Base-by-base conservation (phyloP, 2,329 filamentous ascomycete genomes). In the Helotiales sp. region DNA sequence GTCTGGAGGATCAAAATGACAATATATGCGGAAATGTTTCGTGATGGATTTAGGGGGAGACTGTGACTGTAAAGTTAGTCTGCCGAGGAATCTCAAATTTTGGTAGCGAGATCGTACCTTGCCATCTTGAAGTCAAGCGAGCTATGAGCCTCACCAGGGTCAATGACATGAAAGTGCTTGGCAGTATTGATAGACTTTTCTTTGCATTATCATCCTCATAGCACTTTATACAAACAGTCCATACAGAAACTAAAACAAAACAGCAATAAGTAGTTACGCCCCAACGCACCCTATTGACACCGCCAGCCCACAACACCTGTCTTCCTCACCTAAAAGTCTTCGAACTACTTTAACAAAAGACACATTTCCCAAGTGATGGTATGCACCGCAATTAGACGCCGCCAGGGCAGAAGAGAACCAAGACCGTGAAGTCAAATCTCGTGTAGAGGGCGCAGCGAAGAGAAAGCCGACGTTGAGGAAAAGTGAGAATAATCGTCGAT, bases 351-450 rank as follows among this genome's bases (percentile, higher is more conserved):
- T 13, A 48, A 61, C 55, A 61, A 46, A 49, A 49, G 40, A 57
- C 38, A 27, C 24, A 38, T 24, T 17, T 51, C 31, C 29, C 24
- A 52, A 57, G 25, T 30, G 25, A 53, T 51, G 44, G 46, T 19
- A 50, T 59, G 47, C 54, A 50, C 34, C n/a, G 50, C 54, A 53
- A 60, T 62, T 57, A 62, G 51, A 64, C 36, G 62, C 60, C 60
- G 50, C 62, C 62, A 59, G 62, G 60, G 57, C 60, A 24, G 55
- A 60, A 64, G 42, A 40, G 33, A 59, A 60, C 19, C 46, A 15
- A 10, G 53, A 59, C 49, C 31, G 49, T 38, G 57, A 54, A 58
- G 58, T 58, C 57, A 25, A 54, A 55, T 52, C 48, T n/a, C 44
- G 22, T 55, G 27, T 58, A 56, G 51, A 34, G 40, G 22, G 27